Evolutionary conservation across 2,329 filamentous ascomycete species (phyloP).

Genomic region (Penicillium carneum): DNA sequence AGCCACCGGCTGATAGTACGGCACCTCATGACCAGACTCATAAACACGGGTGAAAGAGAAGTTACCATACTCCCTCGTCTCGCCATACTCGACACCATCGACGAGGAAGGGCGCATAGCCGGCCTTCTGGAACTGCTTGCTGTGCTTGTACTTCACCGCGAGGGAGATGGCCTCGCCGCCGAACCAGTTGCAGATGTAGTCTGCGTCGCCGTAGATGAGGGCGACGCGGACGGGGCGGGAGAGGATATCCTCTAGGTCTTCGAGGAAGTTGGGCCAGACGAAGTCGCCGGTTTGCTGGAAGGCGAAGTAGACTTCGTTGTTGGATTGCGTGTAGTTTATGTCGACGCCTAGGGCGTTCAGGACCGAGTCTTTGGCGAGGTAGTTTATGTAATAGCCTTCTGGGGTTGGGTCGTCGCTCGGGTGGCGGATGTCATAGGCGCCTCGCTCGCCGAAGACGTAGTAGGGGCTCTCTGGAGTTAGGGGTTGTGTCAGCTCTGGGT

Average conservation of each 20-base stretch:
- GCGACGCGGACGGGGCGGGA: constrained; percentile 70
- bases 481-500: constrained; percentile 1
- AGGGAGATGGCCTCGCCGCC: constrained; percentile 79
- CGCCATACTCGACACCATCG: constrained; percentile 70
- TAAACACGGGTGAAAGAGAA: constrained; percentile 72
- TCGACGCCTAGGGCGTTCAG: constrained; percentile 68
- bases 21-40: constrained; percentile 69
- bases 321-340: constrained; percentile 64
- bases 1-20: constrained; percentile 65
- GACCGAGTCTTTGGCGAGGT: constrained; percentile 67
- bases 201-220: constrained; percentile 72
- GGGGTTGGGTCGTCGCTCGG: constrained; percentile 67
- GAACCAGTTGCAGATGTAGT: constrained; percentile 64
- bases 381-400: constrained; percentile 66
- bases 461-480: constrained; percentile 59
- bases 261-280: constrained; percentile 67
- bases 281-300: constrained; percentile 67
- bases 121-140: constrained; percentile 66
- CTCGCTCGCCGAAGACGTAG: constrained; percentile 61
- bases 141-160: constrained; percentile 60
- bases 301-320: constrained; percentile 53
- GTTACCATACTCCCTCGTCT: constrained; percentile 78
- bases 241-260: constrained; percentile 67
- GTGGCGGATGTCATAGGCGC: constrained; percentile 69
- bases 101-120: constrained; percentile 77